Evolutionary conservation across 2,329 filamentous ascomycete species (phyloP), one percentile per base, ranked within the genome.

Genomic region (Hymenoscyphus scutula): DNA sequence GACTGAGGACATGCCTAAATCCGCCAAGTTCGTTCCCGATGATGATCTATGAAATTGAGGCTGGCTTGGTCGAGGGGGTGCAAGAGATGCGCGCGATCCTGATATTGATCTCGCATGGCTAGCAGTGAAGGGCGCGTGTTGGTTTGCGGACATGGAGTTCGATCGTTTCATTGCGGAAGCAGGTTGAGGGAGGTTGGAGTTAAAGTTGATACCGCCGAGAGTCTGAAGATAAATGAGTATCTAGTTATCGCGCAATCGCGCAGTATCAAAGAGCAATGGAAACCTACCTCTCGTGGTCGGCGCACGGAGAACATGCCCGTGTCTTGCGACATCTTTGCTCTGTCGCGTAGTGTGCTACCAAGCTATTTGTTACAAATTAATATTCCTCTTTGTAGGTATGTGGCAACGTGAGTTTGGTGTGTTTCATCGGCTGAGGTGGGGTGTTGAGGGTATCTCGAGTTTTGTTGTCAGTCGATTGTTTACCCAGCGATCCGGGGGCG

Each of bases 121-220:
- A 60, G 83, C 82, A 61, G 87, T 86, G 72, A 85, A 89, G 54
- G 84, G 85, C 62, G 81, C 80, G 72, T 84, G 83, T 64, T 84
- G 63, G 32, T 85, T 83, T 73, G 86, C 86, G 66, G 86, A 87
- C 70, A 87, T 87, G 13, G 92, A 93, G 73, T 88, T 95, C 32
- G 91, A 90, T 76, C 95, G 91, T 81, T 99, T 99, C 84, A 99
- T 89, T 48, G 92, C 91, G 48, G 94, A 98, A 30, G 90, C 84
- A 8, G 95, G 94, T 78, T 96, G 92, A 23, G 95, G 95, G 66
- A 99, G 91, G 25, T 87, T 86, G 23, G 90, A 90, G 76, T 92
- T 94, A 76, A 88, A 86, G 75, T 87, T 94, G 73, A 97, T 87
- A 13, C 88, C 88, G 68, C 89, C 93, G 64, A 98, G 85, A 60